Evolutionary conservation across 768 basidiomycete species (phyloP).

Genomic region (Infundibulicybe gibba): DNA sequence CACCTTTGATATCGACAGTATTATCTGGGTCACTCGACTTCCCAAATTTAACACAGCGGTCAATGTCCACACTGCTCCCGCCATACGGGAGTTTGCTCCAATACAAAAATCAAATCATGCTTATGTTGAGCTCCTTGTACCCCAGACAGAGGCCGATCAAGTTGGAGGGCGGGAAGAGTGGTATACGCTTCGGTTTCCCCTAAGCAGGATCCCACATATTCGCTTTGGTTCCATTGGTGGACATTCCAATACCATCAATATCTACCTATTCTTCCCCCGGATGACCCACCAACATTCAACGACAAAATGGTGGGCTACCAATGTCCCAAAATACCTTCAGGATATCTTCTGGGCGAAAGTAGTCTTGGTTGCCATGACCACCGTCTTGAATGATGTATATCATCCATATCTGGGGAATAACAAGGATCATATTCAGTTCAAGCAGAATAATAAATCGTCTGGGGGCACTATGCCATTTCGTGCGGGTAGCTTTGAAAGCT

Average conservation of each 20-base stretch:
- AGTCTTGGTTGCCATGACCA: background rate
- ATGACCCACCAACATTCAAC: background rate
- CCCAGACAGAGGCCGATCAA: slow-evolving; percentile 1
- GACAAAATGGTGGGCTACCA: background rate
- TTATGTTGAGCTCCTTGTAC: background rate
- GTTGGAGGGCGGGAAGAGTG: background rate
- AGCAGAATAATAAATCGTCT: no score
- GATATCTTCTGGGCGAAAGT: background rate
- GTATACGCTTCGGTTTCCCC: background rate
- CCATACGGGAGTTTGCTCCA: background rate
- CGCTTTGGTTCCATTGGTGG: background rate
- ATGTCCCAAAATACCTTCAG: background rate
- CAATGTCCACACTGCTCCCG: background rate
- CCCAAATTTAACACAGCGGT: background rate
- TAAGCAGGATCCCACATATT: background rate
- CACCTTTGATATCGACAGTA: background rate
- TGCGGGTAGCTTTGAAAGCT: no score
- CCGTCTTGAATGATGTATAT: background rate
- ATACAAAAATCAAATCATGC: background rate
- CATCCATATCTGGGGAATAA: background rate
- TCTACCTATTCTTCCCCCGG: background rate
- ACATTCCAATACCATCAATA: background rate
- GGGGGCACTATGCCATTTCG: no score
- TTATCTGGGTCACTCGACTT: background rate
- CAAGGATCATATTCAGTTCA: background rate